Percentiles rank a stretch among this genome's conserved stretches.
Conservation (phyloP, 2,329 filamentous ascomycete genomes). For the Fusarium odoratissimum region DNA sequence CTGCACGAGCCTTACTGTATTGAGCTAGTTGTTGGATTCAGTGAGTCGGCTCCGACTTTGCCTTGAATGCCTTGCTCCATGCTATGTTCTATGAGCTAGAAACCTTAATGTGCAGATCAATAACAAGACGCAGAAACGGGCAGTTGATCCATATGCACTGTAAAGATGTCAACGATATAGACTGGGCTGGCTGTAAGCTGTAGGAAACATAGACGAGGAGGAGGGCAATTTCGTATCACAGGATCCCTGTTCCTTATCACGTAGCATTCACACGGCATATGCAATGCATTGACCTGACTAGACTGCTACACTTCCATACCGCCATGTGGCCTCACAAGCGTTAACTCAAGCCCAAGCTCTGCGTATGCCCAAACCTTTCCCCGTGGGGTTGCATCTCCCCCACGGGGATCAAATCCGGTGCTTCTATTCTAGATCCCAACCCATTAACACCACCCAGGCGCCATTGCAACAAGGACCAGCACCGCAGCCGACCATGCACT, state of each 20-base stretch:
- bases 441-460: not conserved
- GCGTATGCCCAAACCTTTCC: not conserved
- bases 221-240: not conserved
- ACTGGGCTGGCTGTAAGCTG: no score
- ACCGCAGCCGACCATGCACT: not conserved
- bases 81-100: not conserved
- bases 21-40: not conserved
- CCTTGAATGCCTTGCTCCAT: not conserved
- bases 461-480: not conserved
- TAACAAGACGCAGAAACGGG: rapidly evolving
- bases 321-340: not conserved
- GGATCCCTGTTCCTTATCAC: not conserved
- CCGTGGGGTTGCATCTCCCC: not conserved
- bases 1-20: not conserved
- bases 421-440: not conserved
- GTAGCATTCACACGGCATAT: not conserved
- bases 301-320: not conserved
- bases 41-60: slow-evolving; percentile 1
- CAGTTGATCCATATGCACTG: rapidly evolving
- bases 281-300: not conserved
- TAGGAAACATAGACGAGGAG: not conserved
- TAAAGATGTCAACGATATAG: rapidly evolving
- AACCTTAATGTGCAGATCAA: not conserved
- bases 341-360: not conserved
- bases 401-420: not conserved